Conservation (phyloP, 2,329 filamentous ascomycete species). For the Zasmidium citrigriseum region DNA sequence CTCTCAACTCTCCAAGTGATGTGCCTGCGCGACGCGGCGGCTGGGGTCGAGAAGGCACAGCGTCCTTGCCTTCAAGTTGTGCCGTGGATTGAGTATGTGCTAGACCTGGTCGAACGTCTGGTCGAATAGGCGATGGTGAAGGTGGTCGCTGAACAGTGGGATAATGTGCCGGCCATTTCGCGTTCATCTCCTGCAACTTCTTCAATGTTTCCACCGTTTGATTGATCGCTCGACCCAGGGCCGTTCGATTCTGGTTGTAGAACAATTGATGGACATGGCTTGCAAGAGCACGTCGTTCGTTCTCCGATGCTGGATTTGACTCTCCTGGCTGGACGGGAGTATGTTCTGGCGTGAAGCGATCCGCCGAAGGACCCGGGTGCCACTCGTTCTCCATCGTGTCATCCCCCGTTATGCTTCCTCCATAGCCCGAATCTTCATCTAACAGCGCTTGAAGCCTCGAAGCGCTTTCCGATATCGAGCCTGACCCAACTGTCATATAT, state of each 20-base stretch:
- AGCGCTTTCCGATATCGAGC: constrained; percentile 78
- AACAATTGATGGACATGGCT: constrained; percentile 89
- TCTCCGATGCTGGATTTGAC: constrained; percentile 54
- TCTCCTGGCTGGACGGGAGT: constrained; percentile 54
- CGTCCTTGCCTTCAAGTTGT: constrained; percentile 46
- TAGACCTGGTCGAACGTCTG: constrained; percentile 62
- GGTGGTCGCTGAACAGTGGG: constrained; percentile 74
- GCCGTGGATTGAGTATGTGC: constrained; percentile 64
- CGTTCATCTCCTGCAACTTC: constrained; percentile 83
- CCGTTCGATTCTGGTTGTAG: constrained; percentile 89
- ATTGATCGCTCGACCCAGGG: constrained; percentile 84
- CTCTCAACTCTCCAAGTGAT: constrained; percentile 61
- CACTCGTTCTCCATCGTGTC: constrained; percentile 58
- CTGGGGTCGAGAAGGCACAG: constrained; percentile 50
- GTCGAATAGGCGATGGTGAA: constrained; percentile 41
- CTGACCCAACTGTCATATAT: constrained; percentile 90
- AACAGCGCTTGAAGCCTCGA: constrained; percentile 77
- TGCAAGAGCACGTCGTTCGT: constrained; percentile 69
- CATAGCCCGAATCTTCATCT: constrained; percentile 89
- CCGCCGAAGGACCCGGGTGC: constrained; percentile 58
- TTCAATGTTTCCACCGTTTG: constrained; percentile 81
- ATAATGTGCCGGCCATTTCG: constrained; percentile 91
- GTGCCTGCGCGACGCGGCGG: constrained; percentile 71
- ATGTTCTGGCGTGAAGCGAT: constrained; percentile 59
- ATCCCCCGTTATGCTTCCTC: constrained; percentile 69